These are phyloP conservation scores for Sphagnurus paluster DNA, from an alignment of 1,284 basidiomycete genomes.

Conservation along the genomic window DNA sequence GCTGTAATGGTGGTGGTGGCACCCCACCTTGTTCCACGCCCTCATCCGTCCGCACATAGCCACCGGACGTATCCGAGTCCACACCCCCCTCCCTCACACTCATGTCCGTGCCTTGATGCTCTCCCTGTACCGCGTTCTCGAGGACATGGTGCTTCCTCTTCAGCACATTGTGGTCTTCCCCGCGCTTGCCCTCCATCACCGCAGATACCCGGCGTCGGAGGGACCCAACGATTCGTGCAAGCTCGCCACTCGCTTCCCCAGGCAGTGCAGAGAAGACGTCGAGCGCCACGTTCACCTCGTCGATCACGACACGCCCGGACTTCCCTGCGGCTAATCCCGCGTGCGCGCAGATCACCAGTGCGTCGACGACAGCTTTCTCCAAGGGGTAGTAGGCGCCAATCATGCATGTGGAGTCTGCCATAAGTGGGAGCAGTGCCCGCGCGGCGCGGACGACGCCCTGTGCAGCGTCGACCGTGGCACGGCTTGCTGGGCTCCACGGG, in stretches of 20 bases:
- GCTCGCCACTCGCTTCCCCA: conserved; percentile 32
- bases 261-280: conserved; percentile 45
- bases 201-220: conserved; percentile 33
- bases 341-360: conserved; percentile 61
- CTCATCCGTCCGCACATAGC: neutral
- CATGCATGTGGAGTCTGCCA: conserved; percentile 9
- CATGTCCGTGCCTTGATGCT: conserved; percentile 2
- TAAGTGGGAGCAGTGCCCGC: conserved; percentile 35
- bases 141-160: conserved; percentile 58
- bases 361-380: conserved; percentile 58
- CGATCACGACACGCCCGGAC: conserved; percentile 43
- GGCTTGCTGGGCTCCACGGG: conserved; percentile 39
- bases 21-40: neutral
- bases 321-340: conserved; percentile 52
- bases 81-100: conserved; percentile 1
- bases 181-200: conserved; percentile 6
- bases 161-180: conserved; percentile 22
- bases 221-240: conserved; percentile 47
- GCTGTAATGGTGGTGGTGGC: conserved; percentile 12
- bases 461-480: conserved; percentile 60
- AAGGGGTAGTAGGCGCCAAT: conserved; percentile 63
- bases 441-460: conserved; percentile 56
- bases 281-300: conserved; percentile 50
- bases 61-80: neutral
- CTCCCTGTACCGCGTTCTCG: conserved; percentile 25